Evolutionary conservation across 345 rosid species (phyloP), one percentile per base, ranked within the genome.

Genomic region (Leavenworthia alabamica): DNA sequence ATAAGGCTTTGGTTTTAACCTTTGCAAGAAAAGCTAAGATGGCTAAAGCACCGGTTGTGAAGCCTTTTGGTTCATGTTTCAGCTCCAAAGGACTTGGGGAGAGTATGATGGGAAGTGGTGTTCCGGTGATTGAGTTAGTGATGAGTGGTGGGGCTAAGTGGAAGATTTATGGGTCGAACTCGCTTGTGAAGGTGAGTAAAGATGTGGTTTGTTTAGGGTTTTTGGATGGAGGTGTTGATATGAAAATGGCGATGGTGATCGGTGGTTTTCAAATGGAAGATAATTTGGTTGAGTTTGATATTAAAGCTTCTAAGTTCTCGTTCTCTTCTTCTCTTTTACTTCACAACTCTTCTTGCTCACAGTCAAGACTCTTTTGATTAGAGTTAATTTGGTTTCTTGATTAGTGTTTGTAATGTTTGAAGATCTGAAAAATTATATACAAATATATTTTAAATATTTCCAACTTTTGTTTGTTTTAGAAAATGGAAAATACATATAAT

Each of bases 151-250:
- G 68, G 16, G 78, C 72, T 45, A 45, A 45, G 20, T 77, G 81
- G 83, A 74, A 39, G 40, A 68, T 80, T 0, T 50, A 59, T 8
- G 75, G 77, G 1, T 47, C 53, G 0, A 77, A 80, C 8, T 74
- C 81, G 2, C 39, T 80, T 62, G 81, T 73, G 41, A 39, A 71
- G 40, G 56, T 59, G 12, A 7, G 13, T 7, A 58, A 62, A 6
- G 43, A 64, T n/a, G 64, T 71, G 53, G 62, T 58, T 72, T 80
- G 81, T 42, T 56, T 80, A 50, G 79, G 79, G 26, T 73, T 79
- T 52, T 44, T 71, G 16, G 71, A 76, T 19, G 79, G 78, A 48
- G 80, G 82, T 16, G 35, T 56, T 42, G 16, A 35, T 1, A 15
- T 33, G 8, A 50, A 58, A 16, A 36, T n/a, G 4, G 33, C 55